A percentile compares a stretch with the other conserved stretches of the same genome.
These are phyloP conservation scores for Diaporthe eres DNA, from an alignment of 2,329 filamentous ascomycete species.

Conservation along the genomic window DNA sequence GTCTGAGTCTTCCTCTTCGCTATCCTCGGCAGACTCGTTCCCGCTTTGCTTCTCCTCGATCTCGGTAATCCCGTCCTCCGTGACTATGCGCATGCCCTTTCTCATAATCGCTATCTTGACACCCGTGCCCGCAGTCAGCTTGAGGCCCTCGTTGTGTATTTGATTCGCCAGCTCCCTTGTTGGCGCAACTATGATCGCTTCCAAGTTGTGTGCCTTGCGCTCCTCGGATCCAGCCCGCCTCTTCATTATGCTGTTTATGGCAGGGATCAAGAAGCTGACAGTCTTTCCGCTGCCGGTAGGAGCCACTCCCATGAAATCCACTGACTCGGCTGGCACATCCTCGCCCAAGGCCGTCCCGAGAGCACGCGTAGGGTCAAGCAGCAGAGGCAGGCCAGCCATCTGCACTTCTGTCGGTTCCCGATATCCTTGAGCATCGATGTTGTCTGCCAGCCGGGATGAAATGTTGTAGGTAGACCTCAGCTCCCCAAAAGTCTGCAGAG, in stretches of 20 bases:
- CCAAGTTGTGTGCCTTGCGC: slow-evolving; percentile 65
- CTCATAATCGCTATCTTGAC: slow-evolving; percentile 86
- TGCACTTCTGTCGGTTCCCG: slow-evolving; percentile 93
- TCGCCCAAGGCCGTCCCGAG: slow-evolving; percentile 56
- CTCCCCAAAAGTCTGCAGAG: slow-evolving; percentile 82
- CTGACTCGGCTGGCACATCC: slow-evolving; percentile 52
- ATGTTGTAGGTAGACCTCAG: slow-evolving; percentile 81
- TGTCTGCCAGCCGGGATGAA: slow-evolving; percentile 79
- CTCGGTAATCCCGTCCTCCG: slow-evolving; percentile 54
- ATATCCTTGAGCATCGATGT: slow-evolving; percentile 88
- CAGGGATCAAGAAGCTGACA: slow-evolving; percentile 89
- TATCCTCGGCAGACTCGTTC: slow-evolving; percentile 50
- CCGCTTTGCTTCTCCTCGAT: slow-evolving; percentile 57
- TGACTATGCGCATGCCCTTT: slow-evolving; percentile 82
- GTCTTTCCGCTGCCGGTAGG: slow-evolving; percentile 98
- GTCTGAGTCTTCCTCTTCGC: slow-evolving; percentile 52
- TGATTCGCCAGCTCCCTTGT: slow-evolving; percentile 85
- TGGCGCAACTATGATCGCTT: slow-evolving; percentile 81
- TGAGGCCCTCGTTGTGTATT: slow-evolving; percentile 88
- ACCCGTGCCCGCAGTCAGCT: slow-evolving; percentile 81
- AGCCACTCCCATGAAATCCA: slow-evolving; percentile 89
- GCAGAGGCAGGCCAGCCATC: slow-evolving; percentile 84
- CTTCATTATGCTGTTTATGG: slow-evolving; percentile 81
- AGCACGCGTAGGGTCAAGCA: slow-evolving; percentile 72
- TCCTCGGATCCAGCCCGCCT: slow-evolving; percentile 60